Conservation (phyloP, 352 stramenopile species). For the Phytopythium delawarense region DNA sequence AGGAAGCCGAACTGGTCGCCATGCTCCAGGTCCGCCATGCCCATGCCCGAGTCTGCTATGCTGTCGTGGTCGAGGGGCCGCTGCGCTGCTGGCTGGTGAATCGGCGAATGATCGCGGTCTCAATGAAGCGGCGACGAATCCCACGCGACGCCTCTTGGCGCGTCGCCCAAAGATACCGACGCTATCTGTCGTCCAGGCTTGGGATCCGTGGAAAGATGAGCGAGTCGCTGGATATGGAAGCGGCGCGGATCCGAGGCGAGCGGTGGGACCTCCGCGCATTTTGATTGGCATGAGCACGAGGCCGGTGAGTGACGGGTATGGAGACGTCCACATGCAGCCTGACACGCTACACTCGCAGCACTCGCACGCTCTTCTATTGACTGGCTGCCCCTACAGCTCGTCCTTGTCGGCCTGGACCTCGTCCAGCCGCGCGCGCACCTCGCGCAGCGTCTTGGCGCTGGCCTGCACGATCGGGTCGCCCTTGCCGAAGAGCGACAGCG, state of each 20-base stretch:
- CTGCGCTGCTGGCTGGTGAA: neutral
- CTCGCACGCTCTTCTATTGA: neutral
- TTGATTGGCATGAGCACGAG: neutral
- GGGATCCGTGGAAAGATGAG: constrained; percentile 1
- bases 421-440: constrained; percentile 58
- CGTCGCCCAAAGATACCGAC: constrained; percentile 1
- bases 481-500: constrained; percentile 56
- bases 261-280: neutral
- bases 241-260: no score
- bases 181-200: no score
- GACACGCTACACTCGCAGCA: neutral
- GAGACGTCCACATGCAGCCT: neutral
- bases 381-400: constrained; percentile 22
- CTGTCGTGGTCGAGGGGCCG: no score
- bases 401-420: constrained; percentile 30
- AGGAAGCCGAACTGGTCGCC: constrained; percentile 72
- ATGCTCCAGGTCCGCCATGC: constrained; percentile 71
- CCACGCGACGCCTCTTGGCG: neutral
- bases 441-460: constrained; percentile 55
- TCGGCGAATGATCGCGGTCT: constrained; percentile 3
- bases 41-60: neutral
- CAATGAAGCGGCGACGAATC: neutral
- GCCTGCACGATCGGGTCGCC: constrained; percentile 55
- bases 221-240: neutral
- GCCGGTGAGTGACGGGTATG: neutral